Conservation (phyloP, 176 grass and related monocot genomes). For the Hsuehochloa calcarea region DNA sequence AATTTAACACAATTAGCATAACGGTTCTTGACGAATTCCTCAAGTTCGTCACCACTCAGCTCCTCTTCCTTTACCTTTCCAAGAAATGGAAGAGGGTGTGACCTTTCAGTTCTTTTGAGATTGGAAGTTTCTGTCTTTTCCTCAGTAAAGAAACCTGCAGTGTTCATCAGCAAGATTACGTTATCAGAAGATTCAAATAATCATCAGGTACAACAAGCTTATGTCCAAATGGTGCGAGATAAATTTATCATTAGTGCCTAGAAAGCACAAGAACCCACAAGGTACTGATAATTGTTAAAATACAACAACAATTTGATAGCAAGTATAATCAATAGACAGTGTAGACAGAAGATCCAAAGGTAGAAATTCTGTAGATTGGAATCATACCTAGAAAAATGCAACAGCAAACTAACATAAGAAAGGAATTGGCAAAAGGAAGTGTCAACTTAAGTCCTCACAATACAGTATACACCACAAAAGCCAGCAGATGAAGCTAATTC, state of each 20-base stretch:
- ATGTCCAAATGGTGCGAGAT: neutral
- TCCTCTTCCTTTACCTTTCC: constrained; percentile 88
- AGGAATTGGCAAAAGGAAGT: neutral
- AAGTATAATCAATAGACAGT: neutral
- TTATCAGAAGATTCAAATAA: constrained; percentile 6
- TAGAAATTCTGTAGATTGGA: neutral
- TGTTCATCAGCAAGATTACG: constrained; percentile 1
- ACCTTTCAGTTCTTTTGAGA: constrained; percentile 49
- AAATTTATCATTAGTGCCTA: constrained; percentile 16
- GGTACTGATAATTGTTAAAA: neutral
- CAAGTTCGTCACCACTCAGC: constrained; percentile 89
- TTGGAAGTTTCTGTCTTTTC: constrained; percentile 28
- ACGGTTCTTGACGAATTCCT: constrained; percentile 71
- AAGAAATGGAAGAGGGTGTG: constrained; percentile 76
- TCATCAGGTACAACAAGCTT: neutral
- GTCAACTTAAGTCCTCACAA: neutral
- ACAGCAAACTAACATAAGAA: neutral
- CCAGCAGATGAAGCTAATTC: neutral
- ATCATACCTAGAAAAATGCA: neutral
- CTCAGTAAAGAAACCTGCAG: constrained; percentile 42
- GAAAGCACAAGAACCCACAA: neutral
- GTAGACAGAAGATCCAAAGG: neutral
- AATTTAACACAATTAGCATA: constrained; percentile 56
- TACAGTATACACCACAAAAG: neutral
- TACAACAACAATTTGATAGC: neutral